These are phyloP conservation scores for Baeospora myosura DNA, from an alignment of 1,284 basidiomycete genomes.

Conservation along the genomic window DNA sequence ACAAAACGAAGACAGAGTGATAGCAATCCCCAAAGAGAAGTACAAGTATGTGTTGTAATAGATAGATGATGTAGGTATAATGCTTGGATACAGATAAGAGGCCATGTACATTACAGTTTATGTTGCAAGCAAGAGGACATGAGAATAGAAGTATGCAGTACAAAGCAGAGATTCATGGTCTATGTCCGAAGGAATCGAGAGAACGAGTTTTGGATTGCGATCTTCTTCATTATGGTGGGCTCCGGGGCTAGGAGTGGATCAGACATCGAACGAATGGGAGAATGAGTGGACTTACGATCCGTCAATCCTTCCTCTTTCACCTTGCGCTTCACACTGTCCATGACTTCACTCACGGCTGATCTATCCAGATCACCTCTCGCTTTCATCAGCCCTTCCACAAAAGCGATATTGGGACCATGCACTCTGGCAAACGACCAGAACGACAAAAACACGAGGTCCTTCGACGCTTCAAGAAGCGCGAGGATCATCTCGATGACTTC, in stretches of 20 bases:
- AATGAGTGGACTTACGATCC: constrained; percentile 61
- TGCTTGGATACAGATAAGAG: not conserved
- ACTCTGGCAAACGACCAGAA: constrained; percentile 95
- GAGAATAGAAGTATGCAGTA: no score
- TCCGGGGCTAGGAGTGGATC: constrained; percentile 48
- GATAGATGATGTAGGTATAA: not conserved
- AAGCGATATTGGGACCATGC: constrained; percentile 88
- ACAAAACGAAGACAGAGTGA: constrained; percentile 31
- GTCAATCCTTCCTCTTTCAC: constrained; percentile 80
- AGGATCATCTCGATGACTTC: constrained; percentile 85
- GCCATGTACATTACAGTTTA: no score
- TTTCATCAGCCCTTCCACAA: constrained; percentile 87
- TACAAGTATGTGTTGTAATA: not conserved
- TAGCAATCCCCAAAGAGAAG: not conserved
- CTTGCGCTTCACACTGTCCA: constrained; percentile 91
- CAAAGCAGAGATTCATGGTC: constrained; percentile 13
- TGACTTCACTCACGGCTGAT: constrained; percentile 80
- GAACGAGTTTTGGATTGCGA: constrained; percentile 67
- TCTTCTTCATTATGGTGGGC: constrained; percentile 83
- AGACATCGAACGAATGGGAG: constrained; percentile 6
- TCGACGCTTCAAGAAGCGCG: constrained; percentile 81
- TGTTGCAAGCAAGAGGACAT: no score
- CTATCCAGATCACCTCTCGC: constrained; percentile 89
- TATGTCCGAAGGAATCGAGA: constrained; percentile 60
- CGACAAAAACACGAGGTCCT: constrained; percentile 90